These are phyloP conservation scores for Cylindrotheca closterium DNA, from an alignment of 108 stramenopile genomes.

Conservation along the genomic window DNA sequence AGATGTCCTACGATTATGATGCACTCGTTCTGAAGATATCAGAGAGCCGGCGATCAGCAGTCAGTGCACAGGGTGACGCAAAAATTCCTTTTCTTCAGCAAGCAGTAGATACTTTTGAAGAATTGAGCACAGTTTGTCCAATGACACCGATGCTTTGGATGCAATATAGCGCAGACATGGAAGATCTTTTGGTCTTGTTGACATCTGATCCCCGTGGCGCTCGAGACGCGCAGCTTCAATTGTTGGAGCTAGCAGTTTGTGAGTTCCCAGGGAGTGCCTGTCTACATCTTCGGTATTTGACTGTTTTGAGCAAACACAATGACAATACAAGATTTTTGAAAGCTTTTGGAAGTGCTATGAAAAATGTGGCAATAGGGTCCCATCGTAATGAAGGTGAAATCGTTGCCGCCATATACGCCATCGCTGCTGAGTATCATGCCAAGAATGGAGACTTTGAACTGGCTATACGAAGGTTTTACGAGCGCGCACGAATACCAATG, in stretches of 20 bases:
- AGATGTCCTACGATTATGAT: conserved; percentile 60
- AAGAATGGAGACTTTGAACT: conserved; percentile 2
- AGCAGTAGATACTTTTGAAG: conserved; percentile 30
- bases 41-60: conserved; percentile 15
- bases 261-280: conserved; percentile 78
- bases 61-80: conserved; percentile 1
- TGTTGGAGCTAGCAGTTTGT: conserved; percentile 63
- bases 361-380: conserved; percentile 61
- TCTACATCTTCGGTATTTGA: conserved; percentile 46
- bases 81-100: conserved; percentile 17
- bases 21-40: conserved; percentile 34
- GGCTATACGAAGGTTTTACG: conserved; percentile 16
- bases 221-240: conserved; percentile 49
- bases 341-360: conserved; percentile 50
- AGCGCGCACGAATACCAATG: conserved; percentile 37
- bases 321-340: conserved; percentile 23
- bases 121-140: conserved; percentile 58
- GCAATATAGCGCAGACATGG: conserved; percentile 74
- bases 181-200: conserved; percentile 38
- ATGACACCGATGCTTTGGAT: conserved; percentile 90
- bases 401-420: conserved; percentile 18
- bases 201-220: conserved; percentile 16
- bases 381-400: conserved; percentile 50
- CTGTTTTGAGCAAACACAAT: conserved; percentile 20
- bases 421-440: conserved; percentile 13